Conservation (phyloP, 164 flowering plant genomes). For the Chimonanthus salicifolius region DNA sequence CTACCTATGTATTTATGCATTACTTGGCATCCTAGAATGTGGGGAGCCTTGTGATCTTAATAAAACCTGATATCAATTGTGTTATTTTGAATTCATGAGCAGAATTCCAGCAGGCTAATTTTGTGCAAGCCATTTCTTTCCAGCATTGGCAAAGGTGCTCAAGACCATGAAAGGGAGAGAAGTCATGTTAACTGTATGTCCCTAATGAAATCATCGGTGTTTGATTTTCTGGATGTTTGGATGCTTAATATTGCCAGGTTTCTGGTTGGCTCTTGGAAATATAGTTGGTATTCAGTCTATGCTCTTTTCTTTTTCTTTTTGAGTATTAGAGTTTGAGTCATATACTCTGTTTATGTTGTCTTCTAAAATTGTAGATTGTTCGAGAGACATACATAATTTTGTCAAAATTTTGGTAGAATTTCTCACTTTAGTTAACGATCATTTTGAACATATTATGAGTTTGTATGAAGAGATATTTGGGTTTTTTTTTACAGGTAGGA, state of each 20-base stretch:
- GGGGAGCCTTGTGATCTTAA: no score
- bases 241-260: not conserved
- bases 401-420: no score
- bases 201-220: no score
- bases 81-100: not conserved
- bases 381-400: no score
- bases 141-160: conserved; percentile 48
- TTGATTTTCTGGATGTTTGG: not conserved
- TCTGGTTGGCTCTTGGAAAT: not conserved
- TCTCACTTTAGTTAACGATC: no score
- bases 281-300: not conserved
- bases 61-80: not conserved
- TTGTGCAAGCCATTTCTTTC: conserved; percentile 56
- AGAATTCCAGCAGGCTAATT: conserved; percentile 3
- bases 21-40: not conserved
- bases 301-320: not conserved
- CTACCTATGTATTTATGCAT: not conserved
- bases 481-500: no score
- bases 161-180: conserved; percentile 64
- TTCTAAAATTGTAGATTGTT: not conserved
- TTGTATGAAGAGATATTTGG: no score
- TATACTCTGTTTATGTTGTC: not conserved
- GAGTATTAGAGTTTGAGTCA: not conserved
- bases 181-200: conserved; percentile 47
- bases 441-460: no score